Evolutionary conservation across 257 asterid species (phyloP).

Genomic region (Petrea volubilis): DNA sequence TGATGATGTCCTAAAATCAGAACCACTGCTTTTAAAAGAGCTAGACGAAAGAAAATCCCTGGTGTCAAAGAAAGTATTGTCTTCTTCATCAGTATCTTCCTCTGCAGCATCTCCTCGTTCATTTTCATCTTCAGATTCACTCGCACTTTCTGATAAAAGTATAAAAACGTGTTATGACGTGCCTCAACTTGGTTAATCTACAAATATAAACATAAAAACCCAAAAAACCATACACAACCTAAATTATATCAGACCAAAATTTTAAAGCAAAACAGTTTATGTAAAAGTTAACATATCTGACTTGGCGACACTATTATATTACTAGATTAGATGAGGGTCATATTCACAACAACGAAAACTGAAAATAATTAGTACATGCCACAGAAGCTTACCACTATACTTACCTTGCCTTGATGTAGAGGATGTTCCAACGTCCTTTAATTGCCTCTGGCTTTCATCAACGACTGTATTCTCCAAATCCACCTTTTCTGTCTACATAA

Average conservation of each 20-base stretch:
- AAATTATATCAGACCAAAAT: constrained; percentile 1
- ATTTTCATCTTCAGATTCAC: constrained; percentile 86
- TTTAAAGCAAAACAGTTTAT: not conserved
- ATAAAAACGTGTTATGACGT: constrained; percentile 25
- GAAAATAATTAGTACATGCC: not conserved
- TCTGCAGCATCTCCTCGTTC: constrained; percentile 83
- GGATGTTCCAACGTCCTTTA: constrained; percentile 57
- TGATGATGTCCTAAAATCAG: constrained; percentile 72
- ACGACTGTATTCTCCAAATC: constrained; percentile 97
- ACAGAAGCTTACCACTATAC: constrained; percentile 65
- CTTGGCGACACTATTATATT: too few species aligned
- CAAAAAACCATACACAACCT: not conserved
- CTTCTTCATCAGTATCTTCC: constrained; percentile 93
- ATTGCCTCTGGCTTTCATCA: constrained; percentile 94
- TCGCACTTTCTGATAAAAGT: constrained; percentile 63
- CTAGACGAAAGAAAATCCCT: constrained; percentile 87
- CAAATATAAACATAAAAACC: constrained; percentile 1
- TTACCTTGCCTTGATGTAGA: constrained; percentile 76
- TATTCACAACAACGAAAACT: not conserved
- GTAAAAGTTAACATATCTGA: not conserved
- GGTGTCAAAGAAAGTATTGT: constrained; percentile 86
- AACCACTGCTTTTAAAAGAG: constrained; percentile 80
- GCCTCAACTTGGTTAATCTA: constrained; percentile 2
- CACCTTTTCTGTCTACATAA: constrained; percentile 92
- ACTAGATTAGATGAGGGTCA: too few species aligned